Conservation (phyloP, 129 eudicot genomes). For the Tagetes erecta region DNA sequence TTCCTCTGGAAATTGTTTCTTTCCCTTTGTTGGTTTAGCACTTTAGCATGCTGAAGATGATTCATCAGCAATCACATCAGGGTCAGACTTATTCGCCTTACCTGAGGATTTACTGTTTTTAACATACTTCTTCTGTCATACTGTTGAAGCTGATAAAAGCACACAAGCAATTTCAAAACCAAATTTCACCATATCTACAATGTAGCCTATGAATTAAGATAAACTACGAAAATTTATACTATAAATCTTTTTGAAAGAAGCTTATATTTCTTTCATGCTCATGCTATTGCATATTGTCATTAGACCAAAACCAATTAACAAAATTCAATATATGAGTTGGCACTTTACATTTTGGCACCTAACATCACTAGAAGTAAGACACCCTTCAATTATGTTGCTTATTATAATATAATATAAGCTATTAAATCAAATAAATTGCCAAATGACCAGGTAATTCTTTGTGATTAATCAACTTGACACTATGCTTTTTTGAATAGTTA, state of each 20-base stretch:
- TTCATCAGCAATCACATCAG: constrained; percentile 37
- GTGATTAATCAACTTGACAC: constrained; percentile 6
- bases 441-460: background rate
- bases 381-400: background rate
- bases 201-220: background rate
- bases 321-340: background rate
- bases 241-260: background rate
- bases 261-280: background rate
- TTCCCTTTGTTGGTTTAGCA: constrained; percentile 31
- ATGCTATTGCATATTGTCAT: background rate
- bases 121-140: constrained; percentile 84
- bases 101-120: constrained; percentile 72
- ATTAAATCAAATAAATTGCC: background rate
- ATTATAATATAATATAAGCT: constrained; percentile 8
- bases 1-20: constrained; percentile 40
- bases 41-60: constrained; percentile 23
- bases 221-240: background rate
- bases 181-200: constrained; percentile 14
- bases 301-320: background rate
- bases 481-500: background rate
- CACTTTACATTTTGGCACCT: constrained; percentile 12
- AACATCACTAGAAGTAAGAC: background rate
- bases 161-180: constrained; percentile 17
- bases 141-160: constrained; percentile 76
- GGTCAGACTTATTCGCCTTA: constrained; percentile 65